Evolutionary conservation across 129 eudicot species (phyloP).

Genomic region (Saposhnikovia divaricata): DNA sequence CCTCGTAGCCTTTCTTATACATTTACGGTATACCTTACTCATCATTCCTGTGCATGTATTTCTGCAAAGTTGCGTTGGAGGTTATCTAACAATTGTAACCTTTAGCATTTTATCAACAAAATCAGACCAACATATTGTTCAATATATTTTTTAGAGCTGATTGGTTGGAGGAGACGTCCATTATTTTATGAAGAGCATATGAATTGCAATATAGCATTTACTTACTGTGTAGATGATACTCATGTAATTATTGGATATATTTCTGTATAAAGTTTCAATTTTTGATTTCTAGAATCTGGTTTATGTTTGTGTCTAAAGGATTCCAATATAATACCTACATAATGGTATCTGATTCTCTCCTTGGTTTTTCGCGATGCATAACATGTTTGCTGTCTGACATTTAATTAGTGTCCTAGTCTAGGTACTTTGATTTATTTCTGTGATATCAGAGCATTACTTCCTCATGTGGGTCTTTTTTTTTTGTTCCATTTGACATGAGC

Average conservation of each 20-base stretch:
- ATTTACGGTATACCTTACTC: neutral
- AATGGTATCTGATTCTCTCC: neutral
- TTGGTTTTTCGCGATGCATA: neutral
- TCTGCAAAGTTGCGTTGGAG: neutral
- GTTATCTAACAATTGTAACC: neutral
- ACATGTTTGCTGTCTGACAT: neutral
- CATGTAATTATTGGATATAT: neutral
- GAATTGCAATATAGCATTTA: neutral
- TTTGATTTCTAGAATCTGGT: neutral
- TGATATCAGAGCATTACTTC: neutral
- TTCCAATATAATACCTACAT: neutral
- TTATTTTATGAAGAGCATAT: neutral
- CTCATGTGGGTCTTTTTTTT: neutral
- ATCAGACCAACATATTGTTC: neutral
- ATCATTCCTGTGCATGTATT: neutral
- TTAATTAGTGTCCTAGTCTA: neutral
- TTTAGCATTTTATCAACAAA: too few relatives aligned
- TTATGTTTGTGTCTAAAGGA: neutral
- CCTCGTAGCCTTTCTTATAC: neutral
- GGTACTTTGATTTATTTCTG: neutral
- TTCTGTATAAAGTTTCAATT: neutral
- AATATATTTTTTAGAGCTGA: neutral
- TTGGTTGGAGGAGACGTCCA: neutral
- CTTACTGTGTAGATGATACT: neutral
- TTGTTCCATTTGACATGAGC: neutral